Percentiles rank a stretch among this genome's conserved stretches.
phyloP scores from a whole-genome alignment of 2,329 filamentous ascomycete genomes.

The Botryotinia narcissicola region DNA sequence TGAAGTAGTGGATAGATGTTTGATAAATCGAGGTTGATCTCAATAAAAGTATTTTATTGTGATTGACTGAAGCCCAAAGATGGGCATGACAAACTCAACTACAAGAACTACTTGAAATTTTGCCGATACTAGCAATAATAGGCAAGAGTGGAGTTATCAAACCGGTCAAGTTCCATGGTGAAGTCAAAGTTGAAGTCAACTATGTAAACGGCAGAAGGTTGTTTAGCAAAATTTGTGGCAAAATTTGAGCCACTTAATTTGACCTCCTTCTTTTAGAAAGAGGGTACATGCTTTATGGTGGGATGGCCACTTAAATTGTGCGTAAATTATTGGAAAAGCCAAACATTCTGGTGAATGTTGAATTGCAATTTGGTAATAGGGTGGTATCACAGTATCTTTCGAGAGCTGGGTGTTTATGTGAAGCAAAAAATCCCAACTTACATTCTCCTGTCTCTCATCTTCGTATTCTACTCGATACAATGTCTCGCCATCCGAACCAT shows the following conservation, averaged over 20 bases:
- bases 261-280: background rate
- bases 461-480: conserved; percentile 38
- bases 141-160: background rate
- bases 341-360: background rate
- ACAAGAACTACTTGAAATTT: background rate
- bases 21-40: background rate
- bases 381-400: background rate
- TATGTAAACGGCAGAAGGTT: background rate
- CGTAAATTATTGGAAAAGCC: background rate
- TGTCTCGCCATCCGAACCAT: conserved; percentile 24
- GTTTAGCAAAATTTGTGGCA: background rate
- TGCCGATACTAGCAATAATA: background rate
- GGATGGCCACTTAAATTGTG: background rate
- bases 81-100: background rate
- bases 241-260: background rate
- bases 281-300: background rate
- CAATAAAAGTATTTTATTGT: background rate
- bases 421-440: conserved; percentile 30
- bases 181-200: background rate
- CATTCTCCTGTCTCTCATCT: conserved; percentile 36
- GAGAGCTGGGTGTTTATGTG: background rate
- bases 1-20: background rate
- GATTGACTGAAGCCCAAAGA: background rate
- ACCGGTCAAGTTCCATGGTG: background rate
- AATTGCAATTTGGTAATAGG: background rate